phyloP scores from a whole-genome alignment of 163 green algal species.

The Picocystis sp. region DNA sequence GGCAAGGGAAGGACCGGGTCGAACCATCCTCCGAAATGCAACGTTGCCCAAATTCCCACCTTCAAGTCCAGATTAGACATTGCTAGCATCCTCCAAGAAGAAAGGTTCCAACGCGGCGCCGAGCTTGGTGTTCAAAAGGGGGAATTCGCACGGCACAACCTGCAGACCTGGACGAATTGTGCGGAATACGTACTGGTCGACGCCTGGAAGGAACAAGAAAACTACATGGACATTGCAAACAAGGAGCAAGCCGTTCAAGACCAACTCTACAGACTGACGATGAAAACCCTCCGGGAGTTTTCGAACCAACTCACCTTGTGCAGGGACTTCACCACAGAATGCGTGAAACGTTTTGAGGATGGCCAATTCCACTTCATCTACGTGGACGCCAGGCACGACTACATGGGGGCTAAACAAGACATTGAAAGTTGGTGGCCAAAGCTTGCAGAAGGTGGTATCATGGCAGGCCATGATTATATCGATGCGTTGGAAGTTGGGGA shows the following conservation, averaged over 20 bases:
- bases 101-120: too few relatives aligned
- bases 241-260: background rate
- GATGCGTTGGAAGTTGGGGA: too few relatives aligned
- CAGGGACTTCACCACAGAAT: too few relatives aligned
- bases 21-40: too few relatives aligned
- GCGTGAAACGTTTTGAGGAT: background rate
- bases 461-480: too few relatives aligned
- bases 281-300: too few relatives aligned
- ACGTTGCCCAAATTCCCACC: too few relatives aligned
- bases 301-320: too few relatives aligned
- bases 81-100: too few relatives aligned
- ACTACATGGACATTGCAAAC: background rate
- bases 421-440: constrained; percentile 1
- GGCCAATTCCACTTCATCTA: constrained; percentile 1
- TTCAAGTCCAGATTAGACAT: too few relatives aligned
- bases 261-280: too few relatives aligned
- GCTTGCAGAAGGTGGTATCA: background rate
- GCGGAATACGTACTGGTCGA: background rate
- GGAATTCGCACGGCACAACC: background rate
- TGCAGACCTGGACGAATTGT: background rate
- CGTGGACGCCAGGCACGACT: constrained; percentile 5
- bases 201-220: background rate
- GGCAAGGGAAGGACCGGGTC: too few relatives aligned
- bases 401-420: background rate
- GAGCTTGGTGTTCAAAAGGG: background rate